Conservation (phyloP, 371 early-diverging fungal species). For the Polyrhizophydium stewartii region DNA sequence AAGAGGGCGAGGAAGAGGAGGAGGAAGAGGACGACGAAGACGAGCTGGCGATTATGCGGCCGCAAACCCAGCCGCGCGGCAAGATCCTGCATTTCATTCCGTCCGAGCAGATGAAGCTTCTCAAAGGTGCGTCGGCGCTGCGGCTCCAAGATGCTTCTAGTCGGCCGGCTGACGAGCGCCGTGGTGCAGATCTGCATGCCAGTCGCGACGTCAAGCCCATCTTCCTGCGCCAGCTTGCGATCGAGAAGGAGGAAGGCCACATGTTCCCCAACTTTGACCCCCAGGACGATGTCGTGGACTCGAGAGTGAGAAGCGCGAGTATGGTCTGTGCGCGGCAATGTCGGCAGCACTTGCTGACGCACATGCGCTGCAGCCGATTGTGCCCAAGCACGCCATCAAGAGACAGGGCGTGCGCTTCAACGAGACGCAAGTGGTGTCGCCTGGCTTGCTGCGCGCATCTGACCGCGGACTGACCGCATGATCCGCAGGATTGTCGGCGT, state of each 20-base stretch:
- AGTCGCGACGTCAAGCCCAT: conserved; percentile 39
- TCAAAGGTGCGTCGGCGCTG: conserved; percentile 30
- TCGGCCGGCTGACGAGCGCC: background rate
- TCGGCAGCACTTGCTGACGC: too few species aligned
- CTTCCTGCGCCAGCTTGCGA: conserved; percentile 34
- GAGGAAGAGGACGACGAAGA: conserved; percentile 9
- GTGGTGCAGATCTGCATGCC: conserved; percentile 34
- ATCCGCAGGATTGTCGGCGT: background rate
- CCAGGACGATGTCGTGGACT: conserved; percentile 21
- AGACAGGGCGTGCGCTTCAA: conserved; percentile 38
- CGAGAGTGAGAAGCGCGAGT: conserved; percentile 12
- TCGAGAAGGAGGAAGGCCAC: conserved; percentile 16
- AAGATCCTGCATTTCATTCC: conserved; percentile 45
- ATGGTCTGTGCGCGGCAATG: background rate
- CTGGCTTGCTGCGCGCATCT: too few species aligned
- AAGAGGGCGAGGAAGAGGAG: conserved; percentile 10
- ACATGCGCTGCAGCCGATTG: conserved; percentile 25
- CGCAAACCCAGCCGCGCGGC: conserved; percentile 14
- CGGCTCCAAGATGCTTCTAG: background rate
- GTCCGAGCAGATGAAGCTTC: conserved; percentile 40
- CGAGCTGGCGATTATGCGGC: conserved; percentile 6
- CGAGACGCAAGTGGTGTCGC: conserved; percentile 24
- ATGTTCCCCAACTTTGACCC: conserved; percentile 37
- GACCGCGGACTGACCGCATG: background rate
- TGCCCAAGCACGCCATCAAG: conserved; percentile 18